Percentiles rank a stretch among this genome's conserved stretches.
Evolutionary conservation across 257 asterid species (phyloP).

Genomic region (Ligustrum vulgare): DNA sequence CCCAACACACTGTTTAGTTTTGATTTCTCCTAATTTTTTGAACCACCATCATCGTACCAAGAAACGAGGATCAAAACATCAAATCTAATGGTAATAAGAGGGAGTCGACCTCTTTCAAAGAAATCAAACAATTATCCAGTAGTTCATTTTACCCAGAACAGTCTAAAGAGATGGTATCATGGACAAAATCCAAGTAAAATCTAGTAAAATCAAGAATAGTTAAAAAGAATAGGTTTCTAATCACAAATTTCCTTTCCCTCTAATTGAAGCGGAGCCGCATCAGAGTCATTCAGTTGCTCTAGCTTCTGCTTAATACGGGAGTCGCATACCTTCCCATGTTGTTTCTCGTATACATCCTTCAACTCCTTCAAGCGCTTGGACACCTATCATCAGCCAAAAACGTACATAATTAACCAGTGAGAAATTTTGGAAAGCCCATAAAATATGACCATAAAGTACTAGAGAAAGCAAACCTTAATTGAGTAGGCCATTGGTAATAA

Average conservation of each 20-base stretch:
- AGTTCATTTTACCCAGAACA: background rate
- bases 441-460: background rate
- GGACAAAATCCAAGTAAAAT: background rate
- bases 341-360: slow-evolving; percentile 73
- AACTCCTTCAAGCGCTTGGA: slow-evolving; percentile 65
- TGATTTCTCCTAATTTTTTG: background rate
- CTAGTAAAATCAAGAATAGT: slow-evolving; percentile 13
- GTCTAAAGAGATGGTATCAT: background rate
- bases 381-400: slow-evolving; percentile 41
- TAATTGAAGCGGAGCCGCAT: background rate
- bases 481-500: slow-evolving; percentile 89
- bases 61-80: background rate
- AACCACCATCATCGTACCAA: background rate
- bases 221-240: slow-evolving; percentile 21
- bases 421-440: background rate
- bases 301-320: slow-evolving; percentile 41
- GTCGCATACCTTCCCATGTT: slow-evolving; percentile 46
- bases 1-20: background rate
- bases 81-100: background rate
- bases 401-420: background rate
- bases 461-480: slow-evolving; percentile 54
- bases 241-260: slow-evolving; percentile 23
- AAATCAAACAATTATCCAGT: background rate
- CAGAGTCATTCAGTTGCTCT: slow-evolving; percentile 32
- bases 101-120: background rate